Evolutionary conservation across 2,329 filamentous ascomycete genomes (phyloP).

Genomic region (Aspergillus floridensis): DNA sequence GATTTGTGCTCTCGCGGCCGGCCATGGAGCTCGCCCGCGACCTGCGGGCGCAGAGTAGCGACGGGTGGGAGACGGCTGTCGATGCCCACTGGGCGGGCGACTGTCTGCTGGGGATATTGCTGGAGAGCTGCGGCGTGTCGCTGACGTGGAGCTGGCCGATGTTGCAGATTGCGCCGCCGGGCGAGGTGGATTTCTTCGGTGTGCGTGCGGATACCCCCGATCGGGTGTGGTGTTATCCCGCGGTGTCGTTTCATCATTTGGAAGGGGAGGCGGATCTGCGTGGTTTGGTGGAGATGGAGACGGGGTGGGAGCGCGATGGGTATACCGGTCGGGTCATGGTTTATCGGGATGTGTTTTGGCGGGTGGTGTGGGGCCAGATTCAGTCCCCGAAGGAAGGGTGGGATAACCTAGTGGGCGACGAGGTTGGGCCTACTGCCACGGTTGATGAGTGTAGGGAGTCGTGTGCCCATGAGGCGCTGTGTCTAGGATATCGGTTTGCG

Average conservation of each 20-base stretch:
- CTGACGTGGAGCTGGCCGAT: slow-evolving; percentile 49
- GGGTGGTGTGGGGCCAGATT: slow-evolving; percentile 3
- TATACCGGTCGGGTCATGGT: not conserved
- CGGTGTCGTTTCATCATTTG: slow-evolving; percentile 51
- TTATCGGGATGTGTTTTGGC: slow-evolving; percentile 11
- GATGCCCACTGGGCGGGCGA: slow-evolving; percentile 47
- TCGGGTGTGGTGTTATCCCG: slow-evolving; percentile 48
- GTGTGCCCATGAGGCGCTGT: slow-evolving; percentile 3
- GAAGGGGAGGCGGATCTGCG: slow-evolving; percentile 38
- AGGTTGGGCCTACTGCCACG: not conserved
- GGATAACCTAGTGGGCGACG: slow-evolving; percentile 12
- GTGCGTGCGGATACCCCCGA: slow-evolving; percentile 32
- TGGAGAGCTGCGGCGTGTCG: slow-evolving; percentile 43
- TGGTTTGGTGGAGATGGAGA: slow-evolving; percentile 44
- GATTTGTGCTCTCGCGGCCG: slow-evolving; percentile 50
- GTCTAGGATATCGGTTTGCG: slow-evolving; percentile 6
- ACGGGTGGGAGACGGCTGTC: slow-evolving; percentile 45
- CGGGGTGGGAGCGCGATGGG: not conserved
- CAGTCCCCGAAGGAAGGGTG: not conserved
- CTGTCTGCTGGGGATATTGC: slow-evolving; percentile 46
- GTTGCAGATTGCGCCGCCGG: slow-evolving; percentile 38
- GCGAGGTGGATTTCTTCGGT: slow-evolving; percentile 41
- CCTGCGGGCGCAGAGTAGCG: slow-evolving; percentile 37
- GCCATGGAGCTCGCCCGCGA: slow-evolving; percentile 43
- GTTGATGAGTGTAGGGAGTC: slow-evolving; percentile 2